These are phyloP conservation scores for Alternaria sp. DNA, from an alignment of 2,329 filamentous ascomycete genomes.

Conservation along the genomic window DNA sequence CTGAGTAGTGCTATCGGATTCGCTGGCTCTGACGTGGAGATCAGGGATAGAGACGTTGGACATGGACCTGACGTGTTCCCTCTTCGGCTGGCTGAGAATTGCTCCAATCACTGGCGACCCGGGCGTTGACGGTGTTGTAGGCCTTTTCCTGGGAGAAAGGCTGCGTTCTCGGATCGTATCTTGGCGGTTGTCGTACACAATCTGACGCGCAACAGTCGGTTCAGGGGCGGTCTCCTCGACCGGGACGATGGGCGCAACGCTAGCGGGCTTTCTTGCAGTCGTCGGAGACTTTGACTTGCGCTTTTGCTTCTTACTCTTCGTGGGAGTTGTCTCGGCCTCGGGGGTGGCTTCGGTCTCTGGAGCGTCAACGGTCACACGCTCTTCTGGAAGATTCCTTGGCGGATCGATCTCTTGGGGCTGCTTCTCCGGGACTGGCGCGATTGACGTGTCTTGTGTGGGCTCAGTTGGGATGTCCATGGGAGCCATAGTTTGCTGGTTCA, in stretches of 20 bases:
- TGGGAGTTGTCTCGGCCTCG: background rate
- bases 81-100: conserved; percentile 22
- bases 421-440: background rate
- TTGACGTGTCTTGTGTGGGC: background rate
- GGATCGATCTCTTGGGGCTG: background rate
- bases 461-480: background rate
- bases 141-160: background rate
- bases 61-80: conserved; percentile 27
- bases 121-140: conserved; percentile 4
- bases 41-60: background rate
- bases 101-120: background rate
- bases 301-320: conserved; percentile 26
- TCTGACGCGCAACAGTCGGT: background rate
- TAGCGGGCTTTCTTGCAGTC: conserved; percentile 3
- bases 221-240: background rate
- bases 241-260: background rate
- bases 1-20: background rate
- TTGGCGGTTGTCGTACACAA: background rate
- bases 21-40: background rate
- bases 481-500: background rate
- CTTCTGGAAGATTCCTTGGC: background rate
- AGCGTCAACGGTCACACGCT: background rate
- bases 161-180: background rate
- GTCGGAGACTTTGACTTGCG: conserved; percentile 18
- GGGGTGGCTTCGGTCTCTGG: conserved; percentile 4